Evolutionary conservation across 2,329 filamentous ascomycete species (phyloP).

Genomic region (Fusarium sulawesiense): DNA sequence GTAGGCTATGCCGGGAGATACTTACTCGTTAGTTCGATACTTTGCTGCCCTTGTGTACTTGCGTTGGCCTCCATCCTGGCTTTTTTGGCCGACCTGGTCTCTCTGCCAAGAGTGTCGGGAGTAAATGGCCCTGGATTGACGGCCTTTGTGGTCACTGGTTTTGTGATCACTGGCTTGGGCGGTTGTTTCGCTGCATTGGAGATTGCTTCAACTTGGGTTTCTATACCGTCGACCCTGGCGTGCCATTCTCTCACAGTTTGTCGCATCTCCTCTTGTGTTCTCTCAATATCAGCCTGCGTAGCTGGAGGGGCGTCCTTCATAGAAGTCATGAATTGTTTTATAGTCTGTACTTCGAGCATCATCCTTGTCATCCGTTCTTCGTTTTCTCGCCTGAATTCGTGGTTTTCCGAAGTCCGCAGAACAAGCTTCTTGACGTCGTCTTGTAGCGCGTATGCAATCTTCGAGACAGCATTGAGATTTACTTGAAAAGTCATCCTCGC

Average conservation of each 20-base stretch:
- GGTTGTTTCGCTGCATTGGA: constrained; percentile 39
- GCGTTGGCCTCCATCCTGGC: neutral
- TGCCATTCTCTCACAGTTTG: constrained; percentile 32
- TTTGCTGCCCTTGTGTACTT: constrained; percentile 1
- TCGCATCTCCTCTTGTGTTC: constrained; percentile 34
- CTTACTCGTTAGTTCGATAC: constrained; percentile 5
- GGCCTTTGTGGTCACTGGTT: constrained; percentile 34
- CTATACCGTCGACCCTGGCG: constrained; percentile 43
- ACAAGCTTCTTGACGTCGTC: constrained; percentile 47
- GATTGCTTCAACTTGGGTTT: constrained; percentile 38
- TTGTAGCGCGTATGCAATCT: constrained; percentile 48
- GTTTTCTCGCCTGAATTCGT: constrained; percentile 46
- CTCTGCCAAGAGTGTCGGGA: neutral
- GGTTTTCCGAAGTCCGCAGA: constrained; percentile 43
- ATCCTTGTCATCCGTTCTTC: constrained; percentile 47
- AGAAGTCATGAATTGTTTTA: constrained; percentile 45
- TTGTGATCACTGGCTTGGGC: constrained; percentile 35
- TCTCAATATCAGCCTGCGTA: constrained; percentile 31
- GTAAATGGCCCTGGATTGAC: neutral
- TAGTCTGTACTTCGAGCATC: constrained; percentile 48
- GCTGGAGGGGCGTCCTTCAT: constrained; percentile 19
- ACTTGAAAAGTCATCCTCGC: constrained; percentile 54
- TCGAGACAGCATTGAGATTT: constrained; percentile 47
- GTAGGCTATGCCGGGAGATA: neutral
- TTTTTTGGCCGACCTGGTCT: constrained; percentile 25